Conservation (phyloP, 148 eudicot species). For the Nepenthes gracilis region DNA sequence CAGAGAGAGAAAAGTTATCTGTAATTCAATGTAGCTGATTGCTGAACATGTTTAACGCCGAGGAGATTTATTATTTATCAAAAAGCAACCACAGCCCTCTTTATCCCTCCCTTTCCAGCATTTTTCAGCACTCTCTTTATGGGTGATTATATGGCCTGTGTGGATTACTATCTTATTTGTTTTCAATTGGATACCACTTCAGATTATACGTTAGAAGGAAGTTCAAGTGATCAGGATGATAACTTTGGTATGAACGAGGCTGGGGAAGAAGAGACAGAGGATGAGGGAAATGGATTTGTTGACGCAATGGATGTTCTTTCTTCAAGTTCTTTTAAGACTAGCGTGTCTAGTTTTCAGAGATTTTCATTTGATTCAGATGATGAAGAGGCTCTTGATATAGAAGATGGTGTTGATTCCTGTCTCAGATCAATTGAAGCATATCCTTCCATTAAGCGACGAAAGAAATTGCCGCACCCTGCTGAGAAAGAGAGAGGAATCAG, state of each 20-base stretch:
- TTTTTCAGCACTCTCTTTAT: neutral
- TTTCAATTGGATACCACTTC: neutral
- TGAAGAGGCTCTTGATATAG: slow-evolving; percentile 13
- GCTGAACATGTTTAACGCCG: too few relatives aligned
- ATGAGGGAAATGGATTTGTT: slow-evolving; percentile 13
- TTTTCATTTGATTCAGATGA: slow-evolving; percentile 20
- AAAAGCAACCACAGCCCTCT: too few relatives aligned
- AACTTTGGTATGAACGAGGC: slow-evolving; percentile 8
- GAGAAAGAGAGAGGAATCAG: slow-evolving; percentile 21
- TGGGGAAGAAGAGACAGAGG: slow-evolving; percentile 18
- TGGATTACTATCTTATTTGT: neutral
- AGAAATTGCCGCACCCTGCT: slow-evolving; percentile 22
- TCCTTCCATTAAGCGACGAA: slow-evolving; percentile 17
- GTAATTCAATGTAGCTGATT: too few relatives aligned
- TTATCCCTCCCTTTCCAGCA: too few relatives aligned
- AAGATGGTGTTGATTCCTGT: slow-evolving; percentile 6
- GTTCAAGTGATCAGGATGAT: slow-evolving; percentile 14
- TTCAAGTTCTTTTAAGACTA: slow-evolving; percentile 11
- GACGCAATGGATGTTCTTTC: slow-evolving; percentile 21
- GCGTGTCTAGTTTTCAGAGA: slow-evolving; percentile 11
- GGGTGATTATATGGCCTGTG: neutral
- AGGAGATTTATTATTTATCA: too few relatives aligned
- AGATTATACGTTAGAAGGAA: slow-evolving; percentile 5
- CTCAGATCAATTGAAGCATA: slow-evolving; percentile 6
- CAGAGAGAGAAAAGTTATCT: too few relatives aligned